phyloP scores from a whole-genome alignment of 2,329 filamentous ascomycete genomes.

The Claviceps spartinae region DNA sequence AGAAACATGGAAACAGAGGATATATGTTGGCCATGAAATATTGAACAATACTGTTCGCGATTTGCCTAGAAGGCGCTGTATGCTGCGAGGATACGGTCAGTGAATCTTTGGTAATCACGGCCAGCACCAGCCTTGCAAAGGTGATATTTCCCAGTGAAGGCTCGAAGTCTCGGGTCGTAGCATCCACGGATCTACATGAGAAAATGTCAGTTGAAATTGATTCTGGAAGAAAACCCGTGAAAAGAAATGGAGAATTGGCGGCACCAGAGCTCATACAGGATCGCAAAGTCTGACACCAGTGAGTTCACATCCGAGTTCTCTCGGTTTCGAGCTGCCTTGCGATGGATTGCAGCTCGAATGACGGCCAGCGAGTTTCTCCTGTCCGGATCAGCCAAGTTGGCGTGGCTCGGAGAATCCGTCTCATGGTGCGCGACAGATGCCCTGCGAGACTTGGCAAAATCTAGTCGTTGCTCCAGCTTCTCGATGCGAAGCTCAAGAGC shows the following conservation, averaged over 20 bases:
- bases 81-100: slow-evolving; percentile 49
- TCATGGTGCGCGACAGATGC: slow-evolving; percentile 56
- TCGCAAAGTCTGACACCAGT: slow-evolving; percentile 85
- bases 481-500: slow-evolving; percentile 87
- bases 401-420: slow-evolving; percentile 25
- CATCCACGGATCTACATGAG: slow-evolving; percentile 65
- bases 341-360: slow-evolving; percentile 49
- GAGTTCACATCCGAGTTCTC: slow-evolving; percentile 85
- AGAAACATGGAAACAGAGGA: slow-evolving; percentile 67
- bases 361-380: slow-evolving; percentile 50
- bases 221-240: background rate
- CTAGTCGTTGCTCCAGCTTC: slow-evolving; percentile 67
- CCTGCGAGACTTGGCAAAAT: slow-evolving; percentile 56
- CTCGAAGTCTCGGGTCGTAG: slow-evolving; percentile 87
- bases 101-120: slow-evolving; percentile 63
- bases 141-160: slow-evolving; percentile 80
- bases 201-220: background rate
- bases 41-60: slow-evolving; percentile 56
- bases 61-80: slow-evolving; percentile 56
- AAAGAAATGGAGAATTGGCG: background rate
- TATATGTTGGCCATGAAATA: slow-evolving; percentile 78
- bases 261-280: slow-evolving; percentile 45
- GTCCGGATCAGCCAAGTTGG: slow-evolving; percentile 27
- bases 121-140: slow-evolving; percentile 76
- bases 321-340: slow-evolving; percentile 47